These are phyloP conservation scores for Pholiota microspora DNA, from an alignment of 768 basidiomycete genomes.

Conservation along the genomic window DNA sequence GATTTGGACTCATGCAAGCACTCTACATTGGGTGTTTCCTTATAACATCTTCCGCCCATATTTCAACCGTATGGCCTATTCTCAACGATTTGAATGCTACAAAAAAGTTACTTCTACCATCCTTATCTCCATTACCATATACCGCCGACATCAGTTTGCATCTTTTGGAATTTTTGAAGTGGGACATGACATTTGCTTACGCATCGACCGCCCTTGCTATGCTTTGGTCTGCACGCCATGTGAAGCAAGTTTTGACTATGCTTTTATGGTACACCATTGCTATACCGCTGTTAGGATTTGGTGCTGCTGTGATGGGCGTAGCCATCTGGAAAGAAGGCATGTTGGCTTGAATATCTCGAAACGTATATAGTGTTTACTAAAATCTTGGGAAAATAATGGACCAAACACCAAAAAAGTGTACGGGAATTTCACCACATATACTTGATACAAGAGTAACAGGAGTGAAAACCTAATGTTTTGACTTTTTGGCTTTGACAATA, in stretches of 20 bases:
- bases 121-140: constrained; percentile 25
- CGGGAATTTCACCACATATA: too few species aligned
- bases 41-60: constrained; percentile 39
- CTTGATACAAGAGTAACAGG: not conserved
- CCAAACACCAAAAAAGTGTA: too few species aligned
- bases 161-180: constrained; percentile 45
- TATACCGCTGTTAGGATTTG: constrained; percentile 44
- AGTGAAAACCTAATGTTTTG: constrained; percentile 21
- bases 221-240: constrained; percentile 44
- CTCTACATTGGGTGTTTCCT: constrained; percentile 41
- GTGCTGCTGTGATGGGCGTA: constrained; percentile 47
- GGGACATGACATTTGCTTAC: constrained; percentile 44
- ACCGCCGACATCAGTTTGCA: constrained; percentile 24
- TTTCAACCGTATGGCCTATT: constrained; percentile 37
- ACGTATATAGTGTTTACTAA: not conserved
- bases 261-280: constrained; percentile 43
- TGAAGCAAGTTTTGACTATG: constrained; percentile 30
- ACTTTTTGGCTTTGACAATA: constrained; percentile 68
- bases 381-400: not conserved
- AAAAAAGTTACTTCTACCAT: constrained; percentile 35
- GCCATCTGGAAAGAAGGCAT: constrained; percentile 47
- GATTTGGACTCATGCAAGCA: constrained; percentile 32
- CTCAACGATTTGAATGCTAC: constrained; percentile 28
- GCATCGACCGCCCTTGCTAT: constrained; percentile 40
- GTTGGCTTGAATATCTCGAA: constrained; percentile 4